Base-by-base conservation (phyloP, 192 early-diverging fungal species). In the Gryganskiella cystojenkinii region DNA sequence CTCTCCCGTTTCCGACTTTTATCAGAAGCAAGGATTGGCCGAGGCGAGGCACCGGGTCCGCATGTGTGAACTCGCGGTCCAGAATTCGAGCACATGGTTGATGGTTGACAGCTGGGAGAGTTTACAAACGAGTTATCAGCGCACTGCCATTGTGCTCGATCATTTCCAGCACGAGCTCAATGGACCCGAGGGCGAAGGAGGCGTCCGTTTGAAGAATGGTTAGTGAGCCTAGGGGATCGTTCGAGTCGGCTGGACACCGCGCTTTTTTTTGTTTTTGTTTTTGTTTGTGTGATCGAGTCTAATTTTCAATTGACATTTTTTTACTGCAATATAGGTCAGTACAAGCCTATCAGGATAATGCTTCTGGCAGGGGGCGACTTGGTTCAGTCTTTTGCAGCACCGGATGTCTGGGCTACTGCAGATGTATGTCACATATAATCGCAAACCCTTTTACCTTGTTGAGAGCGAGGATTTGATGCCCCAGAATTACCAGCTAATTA, bases 71-170 rank as follows among this genome's bases (percentile, higher is more conserved):
- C 74, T 94, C 37, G 96, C 95, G 3, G 90, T 92, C 1, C 87
- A 92, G 61, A 89, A 90, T 55, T 92, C 87, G 46, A 94, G 92
- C 46, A 80, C 87, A n/a, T 99, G 95, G 94, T 78, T 99, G 25
- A 97, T 96, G 94, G 95, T 98, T 17, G 98, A 99, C 84, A 84
- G 87, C 51, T 99, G 96, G 96, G 98, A 99, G 71, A 85, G 91
- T 49, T 57, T 88, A 57, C 94, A 96, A 75, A 70, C 81, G 17
- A 87, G 85, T 40, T 98, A 95, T 65, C 90, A 91, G 68, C 82
- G 93, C 22, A 98, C 98, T 0, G 94, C 93, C 1, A 82, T 91
- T 67, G 98, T 98, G 3, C 71, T 99, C 24, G 95, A 98, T 84
- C 98, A 99, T 79, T 97, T 99, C 83, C 88, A 98, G 69, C 79